Conservation (phyloP, 2,329 filamentous ascomycete genomes). For the Tolypocladium amazonense region DNA sequence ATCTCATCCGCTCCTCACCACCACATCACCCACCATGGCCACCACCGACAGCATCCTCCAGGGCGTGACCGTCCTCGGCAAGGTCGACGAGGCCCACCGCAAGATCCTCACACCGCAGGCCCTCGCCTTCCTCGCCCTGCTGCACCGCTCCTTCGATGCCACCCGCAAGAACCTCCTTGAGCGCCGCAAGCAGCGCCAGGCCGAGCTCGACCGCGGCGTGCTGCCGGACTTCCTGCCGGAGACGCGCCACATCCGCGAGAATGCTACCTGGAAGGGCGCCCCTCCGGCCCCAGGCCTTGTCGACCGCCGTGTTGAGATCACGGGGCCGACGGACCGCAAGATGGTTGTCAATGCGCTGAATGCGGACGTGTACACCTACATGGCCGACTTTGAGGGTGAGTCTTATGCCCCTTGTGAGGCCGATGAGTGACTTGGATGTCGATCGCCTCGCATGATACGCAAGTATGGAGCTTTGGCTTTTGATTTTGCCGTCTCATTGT, state of each 20-base stretch:
- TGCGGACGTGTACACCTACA: constrained; percentile 94
- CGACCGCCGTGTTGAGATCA: constrained; percentile 93
- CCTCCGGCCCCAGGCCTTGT: constrained; percentile 84
- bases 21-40: constrained; percentile 39
- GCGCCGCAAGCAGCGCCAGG: constrained; percentile 75
- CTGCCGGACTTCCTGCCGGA: constrained; percentile 92
- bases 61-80: constrained; percentile 77
- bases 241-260: constrained; percentile 90
- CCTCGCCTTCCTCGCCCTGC: constrained; percentile 80
- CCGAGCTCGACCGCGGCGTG: constrained; percentile 81
- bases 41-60: constrained; percentile 68
- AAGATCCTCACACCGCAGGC: constrained; percentile 91
- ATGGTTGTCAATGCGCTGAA: constrained; percentile 99
- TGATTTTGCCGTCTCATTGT: neutral
- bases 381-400: constrained; percentile 96
- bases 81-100: constrained; percentile 65
- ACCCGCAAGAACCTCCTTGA: constrained; percentile 84
- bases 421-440: neutral
- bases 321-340: constrained; percentile 92
- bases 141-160: constrained; percentile 89
- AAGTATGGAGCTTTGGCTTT: neutral
- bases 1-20: constrained; percentile 6
- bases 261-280: constrained; percentile 87
- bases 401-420: constrained; percentile 3
- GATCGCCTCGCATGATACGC: constrained; percentile 1